phyloP scores from a whole-genome alignment of 768 basidiomycete species.

The Lentinula edodes region DNA sequence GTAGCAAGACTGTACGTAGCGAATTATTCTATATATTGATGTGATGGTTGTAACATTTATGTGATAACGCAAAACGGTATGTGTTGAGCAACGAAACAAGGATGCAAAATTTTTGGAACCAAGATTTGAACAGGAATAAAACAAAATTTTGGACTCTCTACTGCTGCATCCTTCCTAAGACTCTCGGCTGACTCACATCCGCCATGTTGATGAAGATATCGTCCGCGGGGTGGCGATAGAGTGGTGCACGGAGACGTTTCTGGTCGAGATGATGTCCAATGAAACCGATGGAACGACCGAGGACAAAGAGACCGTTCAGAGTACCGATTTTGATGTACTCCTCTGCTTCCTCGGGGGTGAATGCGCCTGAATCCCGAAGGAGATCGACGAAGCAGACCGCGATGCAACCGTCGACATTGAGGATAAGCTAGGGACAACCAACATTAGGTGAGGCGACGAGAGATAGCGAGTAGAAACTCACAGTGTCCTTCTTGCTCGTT shows the following conservation, averaged over 20 bases:
- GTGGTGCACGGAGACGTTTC: constrained; percentile 86
- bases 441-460: constrained; percentile 1
- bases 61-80: no score
- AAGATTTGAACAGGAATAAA: neutral
- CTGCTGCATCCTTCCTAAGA: constrained; percentile 50
- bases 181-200: constrained; percentile 76
- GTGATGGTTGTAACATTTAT: neutral
- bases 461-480: constrained; percentile 22
- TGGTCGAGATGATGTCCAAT: constrained; percentile 96
- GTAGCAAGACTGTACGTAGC: neutral
- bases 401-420: constrained; percentile 95
- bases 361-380: constrained; percentile 86
- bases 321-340: constrained; percentile 98
- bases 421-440: constrained; percentile 55
- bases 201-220: constrained; percentile 96
- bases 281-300: constrained; percentile 97
- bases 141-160: neutral
- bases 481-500: constrained; percentile 95
- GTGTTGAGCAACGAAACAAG: neutral
- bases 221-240: constrained; percentile 94
- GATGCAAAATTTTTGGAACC: neutral
- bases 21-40: neutral
- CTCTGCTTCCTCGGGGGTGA: constrained; percentile 92
- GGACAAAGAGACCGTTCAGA: constrained; percentile 94
- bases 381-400: constrained; percentile 96